Evolutionary conservation across 306 rosid genomes (phyloP).

Genomic region (Cicer judaicum): DNA sequence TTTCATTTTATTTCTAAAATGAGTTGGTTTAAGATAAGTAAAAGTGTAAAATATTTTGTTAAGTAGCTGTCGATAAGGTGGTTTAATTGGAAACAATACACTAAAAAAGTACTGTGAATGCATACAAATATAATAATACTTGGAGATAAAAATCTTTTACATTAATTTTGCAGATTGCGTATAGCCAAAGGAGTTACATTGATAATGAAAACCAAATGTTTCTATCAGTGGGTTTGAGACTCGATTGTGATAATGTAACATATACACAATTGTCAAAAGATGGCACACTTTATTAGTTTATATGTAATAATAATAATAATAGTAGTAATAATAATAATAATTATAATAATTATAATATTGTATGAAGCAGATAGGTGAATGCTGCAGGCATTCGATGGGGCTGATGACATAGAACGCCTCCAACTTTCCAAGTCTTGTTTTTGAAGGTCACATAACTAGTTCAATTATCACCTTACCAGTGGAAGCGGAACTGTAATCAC

Average conservation of each 20-base stretch:
- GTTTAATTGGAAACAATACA: background rate
- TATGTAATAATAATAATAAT: too few relatives aligned
- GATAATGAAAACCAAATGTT: background rate
- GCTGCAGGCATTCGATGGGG: slow-evolving; percentile 41
- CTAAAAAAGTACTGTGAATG: background rate
- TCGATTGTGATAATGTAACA: background rate
- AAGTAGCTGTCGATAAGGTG: slow-evolving; percentile 1
- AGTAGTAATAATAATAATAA: too few relatives aligned
- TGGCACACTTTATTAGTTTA: slow-evolving; percentile 41
- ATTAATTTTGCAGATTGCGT: background rate
- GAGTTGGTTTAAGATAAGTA: background rate
- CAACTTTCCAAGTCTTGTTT: slow-evolving; percentile 39
- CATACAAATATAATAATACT: background rate
- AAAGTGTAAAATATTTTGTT: slow-evolving; percentile 1
- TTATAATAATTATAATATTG: background rate
- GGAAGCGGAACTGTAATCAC: slow-evolving; percentile 61
- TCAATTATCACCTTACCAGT: slow-evolving; percentile 48
- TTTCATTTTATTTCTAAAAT: background rate
- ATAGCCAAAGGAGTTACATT: background rate
- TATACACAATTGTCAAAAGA: slow-evolving; percentile 47
- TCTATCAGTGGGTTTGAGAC: slow-evolving; percentile 14
- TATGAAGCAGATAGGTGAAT: slow-evolving; percentile 45
- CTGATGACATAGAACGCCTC: slow-evolving; percentile 46
- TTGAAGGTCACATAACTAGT: slow-evolving; percentile 29
- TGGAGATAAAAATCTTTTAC: background rate